These are phyloP conservation scores for Gnomoniopsis sp. DNA, from an alignment of 2,329 filamentous ascomycete species.

Conservation along the genomic window DNA sequence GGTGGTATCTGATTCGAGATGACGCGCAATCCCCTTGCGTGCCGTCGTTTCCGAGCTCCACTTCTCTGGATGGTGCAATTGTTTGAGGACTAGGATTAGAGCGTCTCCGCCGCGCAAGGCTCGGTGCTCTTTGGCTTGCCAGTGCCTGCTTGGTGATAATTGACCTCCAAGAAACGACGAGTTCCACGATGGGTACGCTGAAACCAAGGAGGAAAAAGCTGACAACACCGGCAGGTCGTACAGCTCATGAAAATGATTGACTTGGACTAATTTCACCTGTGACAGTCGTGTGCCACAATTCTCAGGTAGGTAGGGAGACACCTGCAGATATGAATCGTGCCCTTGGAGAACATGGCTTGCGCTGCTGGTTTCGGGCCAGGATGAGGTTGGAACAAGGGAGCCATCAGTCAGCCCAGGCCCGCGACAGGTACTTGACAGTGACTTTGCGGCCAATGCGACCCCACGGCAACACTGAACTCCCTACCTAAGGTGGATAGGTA, in stretches of 20 bases:
- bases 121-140: not conserved
- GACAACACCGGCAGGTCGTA: not conserved
- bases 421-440: not conserved
- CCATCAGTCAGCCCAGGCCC: not conserved
- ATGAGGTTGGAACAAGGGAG: not conserved
- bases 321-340: not conserved
- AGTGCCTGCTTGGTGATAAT: not conserved
- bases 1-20: not conserved
- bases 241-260: not conserved
- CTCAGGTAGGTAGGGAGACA: not conserved
- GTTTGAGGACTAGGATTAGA: not conserved
- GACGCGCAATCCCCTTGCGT: conserved; percentile 3
- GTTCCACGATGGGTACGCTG: not conserved
- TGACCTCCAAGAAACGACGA: not conserved
- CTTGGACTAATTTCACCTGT: not conserved
- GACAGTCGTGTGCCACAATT: not conserved
- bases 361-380: not conserved
- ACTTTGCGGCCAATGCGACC: not conserved
- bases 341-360: not conserved
- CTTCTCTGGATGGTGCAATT: not conserved
- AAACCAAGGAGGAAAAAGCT: not conserved
- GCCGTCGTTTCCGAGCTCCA: not conserved
- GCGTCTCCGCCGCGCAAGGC: no score
- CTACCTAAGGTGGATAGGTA: no score
- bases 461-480: not conserved